Base-by-base conservation (phyloP, 1,139 yeast species). In the Pichia sp. region DNA sequence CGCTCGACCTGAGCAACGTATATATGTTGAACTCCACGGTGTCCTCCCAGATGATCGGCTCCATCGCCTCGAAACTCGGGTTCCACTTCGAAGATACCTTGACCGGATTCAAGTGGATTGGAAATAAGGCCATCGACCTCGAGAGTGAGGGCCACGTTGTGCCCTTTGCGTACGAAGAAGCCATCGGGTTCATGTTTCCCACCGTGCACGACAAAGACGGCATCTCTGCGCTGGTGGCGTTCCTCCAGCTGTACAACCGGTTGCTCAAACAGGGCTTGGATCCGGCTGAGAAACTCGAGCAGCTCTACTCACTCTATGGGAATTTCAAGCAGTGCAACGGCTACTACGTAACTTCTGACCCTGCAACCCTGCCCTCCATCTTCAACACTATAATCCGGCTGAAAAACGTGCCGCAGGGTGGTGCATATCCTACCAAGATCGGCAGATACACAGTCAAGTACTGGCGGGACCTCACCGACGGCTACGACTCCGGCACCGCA, bases 31-130 rank as follows among this genome's bases (percentile, higher is more conserved):
- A 87, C 65, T 91, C 98, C 0, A 91, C 98, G 0, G 98, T 93
- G 0, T 90, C 97, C 0, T 88, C 96, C 5, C 96, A 88, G 64
- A 79, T 91, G 71, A 75, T 91, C 55, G 72, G 75, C n/a, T 73
- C 83, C 3, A 81, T 92, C 84, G 95, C 97, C 0, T 67, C 74
- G 4, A 67, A 67, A 10, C 77, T 81, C 54, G 86, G 86, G 0
- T 85, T 87, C 67, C 74, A 80, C 49, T 87, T 77, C 70, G 78
- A 75, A 48, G 98, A 93, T 59, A 92, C 98, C 0, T 75, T 93
- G 53, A 93, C 98, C 0, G 98, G 99, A 1, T 93, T 93, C 74
- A 93, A 93, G 71, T 93, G 99, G 99, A 87, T 93, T 51, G 99
- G 98, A 2, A 93, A 93, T 68, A 80, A 83, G 60, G 95, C 97